Percentiles rank a stretch among this genome's conserved stretches.
These are phyloP conservation scores for Skeletonema marinoi DNA, from an alignment of 108 stramenopile species.

Conservation along the genomic window DNA sequence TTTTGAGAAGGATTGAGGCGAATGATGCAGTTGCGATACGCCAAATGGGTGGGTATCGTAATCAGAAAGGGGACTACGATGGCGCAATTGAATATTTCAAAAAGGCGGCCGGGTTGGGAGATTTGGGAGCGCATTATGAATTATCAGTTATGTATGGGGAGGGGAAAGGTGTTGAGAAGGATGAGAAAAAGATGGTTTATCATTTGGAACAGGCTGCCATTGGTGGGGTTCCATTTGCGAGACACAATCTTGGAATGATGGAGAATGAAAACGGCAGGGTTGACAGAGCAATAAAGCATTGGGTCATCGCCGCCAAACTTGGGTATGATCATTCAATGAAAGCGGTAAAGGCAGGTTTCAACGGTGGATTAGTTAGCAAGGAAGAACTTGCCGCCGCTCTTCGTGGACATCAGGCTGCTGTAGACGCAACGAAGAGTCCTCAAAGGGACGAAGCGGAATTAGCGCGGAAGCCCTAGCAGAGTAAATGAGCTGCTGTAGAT, in stretches of 20 bases:
- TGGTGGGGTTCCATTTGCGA: neutral
- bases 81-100: neutral
- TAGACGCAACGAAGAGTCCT: too few species aligned
- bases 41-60: neutral
- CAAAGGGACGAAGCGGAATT: too few species aligned
- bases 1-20: neutral
- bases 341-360: too few species aligned
- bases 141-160: neutral
- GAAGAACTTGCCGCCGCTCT: too few species aligned
- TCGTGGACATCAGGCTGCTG: too few species aligned
- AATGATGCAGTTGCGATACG: neutral
- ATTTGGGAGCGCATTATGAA: neutral
- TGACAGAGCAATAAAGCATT: neutral
- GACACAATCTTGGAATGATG: neutral
- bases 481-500: too few species aligned
- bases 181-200: neutral
- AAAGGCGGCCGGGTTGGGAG: neutral
- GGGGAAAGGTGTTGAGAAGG: neutral
- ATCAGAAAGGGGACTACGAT: neutral
- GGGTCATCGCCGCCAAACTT: neutral
- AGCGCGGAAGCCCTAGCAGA: too few species aligned
- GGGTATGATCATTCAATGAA: too few species aligned
- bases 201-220: neutral
- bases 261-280: neutral
- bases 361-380: too few species aligned